phyloP scores from a whole-genome alignment of 1,139 yeast genomes.

The Casaregolazyma lundiana region DNA sequence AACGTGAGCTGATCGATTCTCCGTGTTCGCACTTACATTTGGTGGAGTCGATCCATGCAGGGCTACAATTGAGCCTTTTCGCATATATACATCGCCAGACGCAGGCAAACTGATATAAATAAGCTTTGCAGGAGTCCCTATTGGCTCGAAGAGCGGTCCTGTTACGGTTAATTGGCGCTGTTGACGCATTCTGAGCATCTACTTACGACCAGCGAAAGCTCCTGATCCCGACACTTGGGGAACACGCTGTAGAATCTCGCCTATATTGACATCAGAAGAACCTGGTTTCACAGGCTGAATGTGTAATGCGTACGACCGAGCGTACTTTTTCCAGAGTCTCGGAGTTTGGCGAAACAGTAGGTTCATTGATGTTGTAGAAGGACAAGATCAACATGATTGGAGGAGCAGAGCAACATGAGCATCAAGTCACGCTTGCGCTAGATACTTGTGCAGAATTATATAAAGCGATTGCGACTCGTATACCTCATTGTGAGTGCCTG shows the following conservation, averaged over 20 bases:
- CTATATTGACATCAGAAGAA: conserved; percentile 12
- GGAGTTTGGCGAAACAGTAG: not conserved
- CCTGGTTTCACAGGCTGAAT: not conserved
- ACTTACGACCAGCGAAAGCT: conserved; percentile 22
- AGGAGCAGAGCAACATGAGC: not conserved
- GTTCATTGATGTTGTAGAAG: not conserved
- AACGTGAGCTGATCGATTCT: not conserved
- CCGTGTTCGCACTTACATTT: conserved; percentile 12
- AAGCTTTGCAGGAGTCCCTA: conserved; percentile 43
- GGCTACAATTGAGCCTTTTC: conserved; percentile 44
- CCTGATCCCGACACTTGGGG: conserved; percentile 27
- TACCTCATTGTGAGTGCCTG: conserved; percentile 33
- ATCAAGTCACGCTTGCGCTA: not conserved
- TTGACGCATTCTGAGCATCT: not conserved
- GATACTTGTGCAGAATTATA: not conserved
- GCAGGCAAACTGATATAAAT: conserved; percentile 47
- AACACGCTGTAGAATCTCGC: conserved; percentile 18
- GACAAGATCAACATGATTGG: not conserved
- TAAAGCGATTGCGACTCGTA: conserved; percentile 5
- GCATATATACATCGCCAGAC: conserved; percentile 43
- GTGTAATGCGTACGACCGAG: not conserved
- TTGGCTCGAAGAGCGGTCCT: conserved; percentile 41
- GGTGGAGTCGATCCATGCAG: conserved; percentile 39
- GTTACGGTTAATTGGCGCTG: conserved; percentile 14
- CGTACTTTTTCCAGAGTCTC: conserved; percentile 2